A percentile compares a stretch with the other conserved stretches of the same genome.
phyloP scores from a whole-genome alignment of 2,329 filamentous ascomycete species.

The Aspergillus pseudoterreus region DNA sequence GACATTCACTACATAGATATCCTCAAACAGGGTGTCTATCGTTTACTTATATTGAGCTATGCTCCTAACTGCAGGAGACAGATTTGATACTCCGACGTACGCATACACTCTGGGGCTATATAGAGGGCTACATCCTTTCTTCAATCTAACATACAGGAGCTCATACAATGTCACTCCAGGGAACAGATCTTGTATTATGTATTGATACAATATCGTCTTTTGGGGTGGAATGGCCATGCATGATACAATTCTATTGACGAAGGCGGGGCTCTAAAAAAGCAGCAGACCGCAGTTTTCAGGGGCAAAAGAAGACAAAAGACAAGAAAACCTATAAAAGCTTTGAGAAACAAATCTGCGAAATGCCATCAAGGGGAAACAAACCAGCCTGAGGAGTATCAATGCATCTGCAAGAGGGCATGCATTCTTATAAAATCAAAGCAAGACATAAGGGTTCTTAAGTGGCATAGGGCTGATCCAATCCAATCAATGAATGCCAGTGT shows the following conservation, averaged over 20 bases:
- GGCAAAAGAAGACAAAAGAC: background rate
- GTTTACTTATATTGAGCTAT: too few relatives aligned
- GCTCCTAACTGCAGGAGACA: too few relatives aligned
- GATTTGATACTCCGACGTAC: too few relatives aligned
- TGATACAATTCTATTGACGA: background rate
- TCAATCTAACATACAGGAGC: too few relatives aligned
- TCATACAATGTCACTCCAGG: too few relatives aligned
- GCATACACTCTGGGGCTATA: too few relatives aligned
- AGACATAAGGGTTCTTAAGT: conserved; percentile 2
- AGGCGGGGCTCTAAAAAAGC: background rate
- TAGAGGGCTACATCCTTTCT: too few relatives aligned
- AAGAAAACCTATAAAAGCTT: background rate
- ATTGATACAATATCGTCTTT: too few relatives aligned
- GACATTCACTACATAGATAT: too few relatives aligned
- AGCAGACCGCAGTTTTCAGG: background rate
- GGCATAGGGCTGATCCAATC: conserved; percentile 8
- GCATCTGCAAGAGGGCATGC: conserved; percentile 2
- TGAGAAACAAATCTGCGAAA: background rate
- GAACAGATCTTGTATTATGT: too few relatives aligned
- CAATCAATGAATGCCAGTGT: conserved; percentile 13
- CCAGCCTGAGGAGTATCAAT: conserved; percentile 8
- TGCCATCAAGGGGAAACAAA: conserved; percentile 1
- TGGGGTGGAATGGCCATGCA: background rate
- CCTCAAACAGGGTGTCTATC: too few relatives aligned
- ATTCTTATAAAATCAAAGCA: conserved; percentile 4